These are phyloP conservation scores for Aurantiochytrium sp. DNA, from an alignment of 108 stramenopile genomes.

Conservation along the genomic window DNA sequence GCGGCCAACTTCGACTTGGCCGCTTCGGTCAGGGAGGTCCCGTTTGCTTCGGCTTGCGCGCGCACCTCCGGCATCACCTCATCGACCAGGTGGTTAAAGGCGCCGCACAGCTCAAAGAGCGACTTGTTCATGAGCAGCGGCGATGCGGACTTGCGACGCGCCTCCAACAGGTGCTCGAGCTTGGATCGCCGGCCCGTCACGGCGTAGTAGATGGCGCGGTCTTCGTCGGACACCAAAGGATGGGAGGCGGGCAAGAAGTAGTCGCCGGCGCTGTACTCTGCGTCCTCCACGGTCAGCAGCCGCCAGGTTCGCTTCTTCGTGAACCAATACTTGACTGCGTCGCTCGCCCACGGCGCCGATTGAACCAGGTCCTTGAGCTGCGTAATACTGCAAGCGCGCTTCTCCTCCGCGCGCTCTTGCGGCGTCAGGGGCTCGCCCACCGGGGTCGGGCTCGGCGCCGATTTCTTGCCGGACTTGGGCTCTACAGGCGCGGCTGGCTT, in stretches of 20 bases:
- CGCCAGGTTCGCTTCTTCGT: background rate
- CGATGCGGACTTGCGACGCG: background rate
- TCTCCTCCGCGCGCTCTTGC: background rate
- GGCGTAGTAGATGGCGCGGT: slow-evolving; percentile 3
- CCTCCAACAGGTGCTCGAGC: background rate
- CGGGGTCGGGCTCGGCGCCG: background rate
- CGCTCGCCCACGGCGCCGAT: background rate
- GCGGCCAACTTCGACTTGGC: background rate
- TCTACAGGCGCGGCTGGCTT: background rate
- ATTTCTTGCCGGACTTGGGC: background rate
- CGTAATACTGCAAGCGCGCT: background rate
- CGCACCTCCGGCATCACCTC: background rate
- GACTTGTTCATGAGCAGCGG: background rate
- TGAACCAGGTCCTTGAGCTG: background rate
- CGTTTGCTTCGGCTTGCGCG: background rate
- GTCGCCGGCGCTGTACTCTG: background rate
- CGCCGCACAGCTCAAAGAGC: background rate
- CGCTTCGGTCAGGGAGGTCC: background rate
- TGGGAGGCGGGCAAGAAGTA: background rate
- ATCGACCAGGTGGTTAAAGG: background rate
- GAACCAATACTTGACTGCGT: slow-evolving; percentile 13
- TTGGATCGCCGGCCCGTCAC: background rate
- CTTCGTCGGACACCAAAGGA: background rate
- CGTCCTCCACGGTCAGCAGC: background rate
- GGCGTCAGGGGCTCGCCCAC: background rate